Evolutionary conservation across 1,284 basidiomycete genomes (phyloP).

Genomic region (Ceratorhiza oryzae-sativae): DNA sequence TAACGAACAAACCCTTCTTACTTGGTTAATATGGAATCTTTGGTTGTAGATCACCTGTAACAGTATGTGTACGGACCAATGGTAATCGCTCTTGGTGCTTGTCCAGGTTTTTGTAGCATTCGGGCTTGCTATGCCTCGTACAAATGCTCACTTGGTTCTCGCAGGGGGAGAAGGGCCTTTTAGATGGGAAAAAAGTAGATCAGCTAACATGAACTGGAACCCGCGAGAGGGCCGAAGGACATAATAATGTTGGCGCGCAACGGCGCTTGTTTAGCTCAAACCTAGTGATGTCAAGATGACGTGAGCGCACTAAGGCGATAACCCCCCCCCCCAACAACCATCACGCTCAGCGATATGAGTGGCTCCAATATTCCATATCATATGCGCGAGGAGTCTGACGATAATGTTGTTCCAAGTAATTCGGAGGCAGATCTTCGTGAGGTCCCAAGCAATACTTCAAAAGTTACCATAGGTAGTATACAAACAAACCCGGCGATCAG

Average conservation of each 20-base stretch:
- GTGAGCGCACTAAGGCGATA: not conserved
- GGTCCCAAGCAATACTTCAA: slow-evolving; percentile 41
- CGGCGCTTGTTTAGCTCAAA: no score
- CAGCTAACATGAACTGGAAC: no score
- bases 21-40: not conserved
- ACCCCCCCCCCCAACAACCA: not conserved
- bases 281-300: not conserved
- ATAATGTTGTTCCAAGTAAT: slow-evolving; percentile 44
- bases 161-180: no score
- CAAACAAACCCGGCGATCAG: slow-evolving; percentile 48
- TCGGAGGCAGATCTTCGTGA: slow-evolving; percentile 40
- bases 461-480: slow-evolving; percentile 49
- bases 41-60: not conserved
- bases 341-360: slow-evolving; percentile 1
- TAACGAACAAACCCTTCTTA: slow-evolving; percentile 72
- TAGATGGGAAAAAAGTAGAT: no score
- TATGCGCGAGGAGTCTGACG: slow-evolving; percentile 48
- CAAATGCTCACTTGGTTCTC: no score
- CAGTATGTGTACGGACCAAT: not conserved
- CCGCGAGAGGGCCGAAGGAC: no score
- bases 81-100: not conserved
- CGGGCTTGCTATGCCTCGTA: no score
- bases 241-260: no score
- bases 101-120: not conserved
- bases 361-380: slow-evolving; percentile 45